Base-by-base conservation (phyloP, 148 eudicot species). In the Fagopyrum homotropicum region DNA sequence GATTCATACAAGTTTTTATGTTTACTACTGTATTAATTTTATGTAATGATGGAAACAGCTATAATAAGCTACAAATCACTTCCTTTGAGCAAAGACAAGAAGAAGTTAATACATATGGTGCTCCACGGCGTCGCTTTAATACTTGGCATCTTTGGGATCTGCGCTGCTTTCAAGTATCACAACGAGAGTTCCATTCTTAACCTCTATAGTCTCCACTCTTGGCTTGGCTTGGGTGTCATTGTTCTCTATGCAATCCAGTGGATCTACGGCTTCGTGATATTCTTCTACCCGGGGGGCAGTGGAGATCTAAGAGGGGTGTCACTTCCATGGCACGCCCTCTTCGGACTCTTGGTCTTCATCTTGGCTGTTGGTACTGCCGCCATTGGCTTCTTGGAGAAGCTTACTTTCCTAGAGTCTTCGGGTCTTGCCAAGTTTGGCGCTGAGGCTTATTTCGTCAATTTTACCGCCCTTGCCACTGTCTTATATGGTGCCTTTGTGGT, bases 191-290 rank as follows among this genome's bases (percentile, higher is more conserved):
- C 80, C 48, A 86, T 91, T 79, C 84, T 79, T 75, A 94, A 94
- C 82, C 77, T 94, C 64, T 94, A 94, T 88, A 94, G 98, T 64
- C 84, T 94, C 73, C 98, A 94, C 77, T 91, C 97, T 40, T 94
- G 97, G 98, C 73, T 94, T 48, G 98, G 98, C 1, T 87, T 92
- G 50, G 93, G 93, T 52, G 76, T 90, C n/a, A 89, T 94, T 57
- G 15, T 17, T 57, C 92, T 94, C 69, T 94, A 91, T 72, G 96
- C 86, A 51, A 79, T 93, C 78, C 98, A 93, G 97, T 94, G 97
- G 97, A 46, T 85, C 26, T 90, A 82, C 49, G 98, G 98, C 11
- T 85, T 94, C 52, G 14, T 90, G 29, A 76, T 84, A 44, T 94
- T 94, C 82, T 91, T 91, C 88, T 94, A 80, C 81, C 98, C 97